Percentiles rank a stretch among this genome's conserved stretches.
Conservation (phyloP, 176 grass and related monocot species). For the Melocanna baccifera region DNA sequence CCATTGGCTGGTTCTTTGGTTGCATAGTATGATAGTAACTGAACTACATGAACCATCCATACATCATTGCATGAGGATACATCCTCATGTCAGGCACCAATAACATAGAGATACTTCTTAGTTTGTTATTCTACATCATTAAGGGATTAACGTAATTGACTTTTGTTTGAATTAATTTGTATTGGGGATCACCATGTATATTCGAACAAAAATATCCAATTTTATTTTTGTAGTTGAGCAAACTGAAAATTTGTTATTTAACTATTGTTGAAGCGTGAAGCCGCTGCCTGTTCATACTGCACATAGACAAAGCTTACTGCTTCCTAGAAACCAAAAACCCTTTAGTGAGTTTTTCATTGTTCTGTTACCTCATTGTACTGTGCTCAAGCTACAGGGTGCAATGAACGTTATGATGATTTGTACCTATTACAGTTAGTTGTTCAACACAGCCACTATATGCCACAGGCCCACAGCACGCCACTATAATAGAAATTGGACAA, state of each 20-base stretch:
- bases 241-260: not conserved
- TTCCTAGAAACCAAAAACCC: not conserved
- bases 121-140: not conserved
- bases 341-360: not conserved
- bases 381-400: not conserved
- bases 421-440: not conserved
- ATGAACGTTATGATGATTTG: not conserved
- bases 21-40: not conserved
- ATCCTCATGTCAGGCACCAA: slow-evolving; percentile 4
- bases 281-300: not conserved
- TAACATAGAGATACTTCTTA: not conserved
- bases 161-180: not conserved
- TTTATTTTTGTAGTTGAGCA: not conserved
- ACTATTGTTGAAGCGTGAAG: not conserved
- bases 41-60: not conserved
- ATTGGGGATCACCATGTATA: not conserved
- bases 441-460: not conserved
- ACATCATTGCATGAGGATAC: not conserved
- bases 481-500: not conserved
- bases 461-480: not conserved
- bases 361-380: not conserved
- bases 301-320: not conserved
- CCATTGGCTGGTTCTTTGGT: not conserved
- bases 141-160: not conserved
- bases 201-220: slow-evolving; percentile 13